A percentile compares a stretch with the other conserved stretches of the same genome.
phyloP scores from a whole-genome alignment of 345 rosid genomes.

The Chamaenerion angustifolium region DNA sequence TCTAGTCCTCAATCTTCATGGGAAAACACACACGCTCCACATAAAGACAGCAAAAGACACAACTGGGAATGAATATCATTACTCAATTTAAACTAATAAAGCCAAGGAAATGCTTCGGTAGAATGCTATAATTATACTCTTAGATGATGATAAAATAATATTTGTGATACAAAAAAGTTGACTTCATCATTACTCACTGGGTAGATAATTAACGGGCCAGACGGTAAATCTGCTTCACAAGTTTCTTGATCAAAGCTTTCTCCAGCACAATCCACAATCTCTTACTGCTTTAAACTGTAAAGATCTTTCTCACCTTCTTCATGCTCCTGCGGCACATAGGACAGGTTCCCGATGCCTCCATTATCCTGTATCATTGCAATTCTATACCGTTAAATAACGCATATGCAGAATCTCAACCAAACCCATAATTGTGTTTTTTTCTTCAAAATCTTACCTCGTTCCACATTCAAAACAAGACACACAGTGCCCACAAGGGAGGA shows the following conservation, averaged over 20 bases:
- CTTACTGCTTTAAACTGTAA: slow-evolving; percentile 31
- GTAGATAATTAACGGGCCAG: no score
- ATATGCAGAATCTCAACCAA: not conserved
- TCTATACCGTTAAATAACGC: not conserved
- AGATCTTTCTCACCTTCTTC: slow-evolving; percentile 89
- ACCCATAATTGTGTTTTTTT: not conserved
- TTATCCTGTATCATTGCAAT: slow-evolving; percentile 44
- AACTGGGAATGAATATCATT: no score
- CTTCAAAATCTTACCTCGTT: slow-evolving; percentile 38
- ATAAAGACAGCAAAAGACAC: no score
- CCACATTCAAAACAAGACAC: slow-evolving; percentile 88
- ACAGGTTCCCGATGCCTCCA: slow-evolving; percentile 65
- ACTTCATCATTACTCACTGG: no score
- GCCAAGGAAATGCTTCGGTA: no score
- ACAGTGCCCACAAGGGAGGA: slow-evolving; percentile 98
- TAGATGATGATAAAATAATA: no score
- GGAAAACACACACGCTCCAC: not conserved
- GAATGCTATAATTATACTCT: no score
- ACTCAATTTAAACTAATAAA: no score
- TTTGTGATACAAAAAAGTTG: no score
- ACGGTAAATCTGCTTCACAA: no score
- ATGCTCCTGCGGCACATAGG: slow-evolving; percentile 75
- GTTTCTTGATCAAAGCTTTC: no score
- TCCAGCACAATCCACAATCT: no score
- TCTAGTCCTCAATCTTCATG: slow-evolving; percentile 1